Percentiles rank a stretch among this genome's conserved stretches.
Evolutionary conservation across 2,329 filamentous ascomycete species (phyloP).

Genomic region (Blumeria graminis): DNA sequence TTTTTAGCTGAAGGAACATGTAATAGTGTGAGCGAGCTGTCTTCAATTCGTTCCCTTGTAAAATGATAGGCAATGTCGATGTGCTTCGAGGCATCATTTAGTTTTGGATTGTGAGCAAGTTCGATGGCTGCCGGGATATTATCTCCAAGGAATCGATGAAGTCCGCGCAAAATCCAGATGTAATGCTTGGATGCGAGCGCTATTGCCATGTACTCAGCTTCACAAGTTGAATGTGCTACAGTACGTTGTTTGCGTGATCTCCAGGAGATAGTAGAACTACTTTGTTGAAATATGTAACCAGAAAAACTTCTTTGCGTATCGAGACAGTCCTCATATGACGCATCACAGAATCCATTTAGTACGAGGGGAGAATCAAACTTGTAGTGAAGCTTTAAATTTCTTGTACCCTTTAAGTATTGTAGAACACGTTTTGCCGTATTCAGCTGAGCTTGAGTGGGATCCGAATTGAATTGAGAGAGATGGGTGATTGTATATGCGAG

Average conservation of each 20-base stretch:
- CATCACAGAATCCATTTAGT: neutral
- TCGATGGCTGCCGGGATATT: neutral
- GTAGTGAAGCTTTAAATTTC: too few relatives aligned
- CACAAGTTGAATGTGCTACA: neutral
- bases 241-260: neutral
- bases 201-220: slow-evolving; percentile 1
- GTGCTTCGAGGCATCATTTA: neutral
- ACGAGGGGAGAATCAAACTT: too few relatives aligned
- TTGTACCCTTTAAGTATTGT: too few relatives aligned
- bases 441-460: too few relatives aligned
- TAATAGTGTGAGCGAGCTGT: too few relatives aligned
- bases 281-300: neutral
- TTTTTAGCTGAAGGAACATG: neutral
- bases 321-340: neutral
- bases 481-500: too few relatives aligned
- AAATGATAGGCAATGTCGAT: neutral
- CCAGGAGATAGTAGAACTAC: neutral
- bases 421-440: too few relatives aligned
- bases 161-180: neutral
- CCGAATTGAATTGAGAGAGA: too few relatives aligned
- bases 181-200: neutral
- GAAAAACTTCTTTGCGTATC: neutral
- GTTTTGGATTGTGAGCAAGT: neutral
- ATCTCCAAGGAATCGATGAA: neutral
- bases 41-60: neutral